Conservation (phyloP, 805 yeast species). For the Saccharomycopsis amapae region DNA sequence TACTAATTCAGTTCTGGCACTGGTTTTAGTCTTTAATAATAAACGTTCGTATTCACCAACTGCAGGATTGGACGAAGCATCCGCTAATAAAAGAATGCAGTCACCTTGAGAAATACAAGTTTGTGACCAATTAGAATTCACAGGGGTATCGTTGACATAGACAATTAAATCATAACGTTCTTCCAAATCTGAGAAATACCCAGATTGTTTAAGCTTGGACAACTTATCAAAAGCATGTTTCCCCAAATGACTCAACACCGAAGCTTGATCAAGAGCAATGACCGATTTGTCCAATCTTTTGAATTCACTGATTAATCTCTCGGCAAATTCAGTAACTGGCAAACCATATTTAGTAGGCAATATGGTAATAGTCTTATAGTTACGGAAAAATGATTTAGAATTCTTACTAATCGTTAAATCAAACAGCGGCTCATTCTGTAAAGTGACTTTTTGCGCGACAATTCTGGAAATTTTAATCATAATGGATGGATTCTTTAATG, state of each 20-base stretch:
- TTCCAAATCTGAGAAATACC: constrained; percentile 85
- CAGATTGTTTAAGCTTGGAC: constrained; percentile 77
- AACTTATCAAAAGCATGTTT: constrained; percentile 88
- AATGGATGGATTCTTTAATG: constrained; percentile 78
- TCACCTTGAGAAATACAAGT: constrained; percentile 95
- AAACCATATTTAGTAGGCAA: constrained; percentile 72
- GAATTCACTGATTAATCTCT: constrained; percentile 61
- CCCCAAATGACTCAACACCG: constrained; percentile 74
- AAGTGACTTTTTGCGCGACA: constrained; percentile 57
- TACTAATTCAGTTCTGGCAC: constrained; percentile 83
- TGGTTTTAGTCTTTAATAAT: constrained; percentile 64
- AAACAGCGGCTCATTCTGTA: constrained; percentile 17
- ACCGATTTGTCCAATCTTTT: constrained; percentile 66
- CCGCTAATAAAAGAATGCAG: constrained; percentile 82
- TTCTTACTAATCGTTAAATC: constrained; percentile 2
- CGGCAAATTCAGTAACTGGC: constrained; percentile 86
- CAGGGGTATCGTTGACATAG: constrained; percentile 80
- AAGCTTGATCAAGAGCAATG: constrained; percentile 74
- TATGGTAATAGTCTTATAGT: constrained; percentile 75
- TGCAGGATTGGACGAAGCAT: constrained; percentile 64
- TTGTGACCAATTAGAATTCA: constrained; percentile 80
- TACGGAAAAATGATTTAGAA: constrained; percentile 25
- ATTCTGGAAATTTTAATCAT: constrained; percentile 85
- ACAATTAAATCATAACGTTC: constrained; percentile 83
- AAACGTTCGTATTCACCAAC: constrained; percentile 83